Evolutionary conservation across 331 rosid species (phyloP), one percentile per base, ranked within the genome.

Genomic region (Dryas integrifolia): DNA sequence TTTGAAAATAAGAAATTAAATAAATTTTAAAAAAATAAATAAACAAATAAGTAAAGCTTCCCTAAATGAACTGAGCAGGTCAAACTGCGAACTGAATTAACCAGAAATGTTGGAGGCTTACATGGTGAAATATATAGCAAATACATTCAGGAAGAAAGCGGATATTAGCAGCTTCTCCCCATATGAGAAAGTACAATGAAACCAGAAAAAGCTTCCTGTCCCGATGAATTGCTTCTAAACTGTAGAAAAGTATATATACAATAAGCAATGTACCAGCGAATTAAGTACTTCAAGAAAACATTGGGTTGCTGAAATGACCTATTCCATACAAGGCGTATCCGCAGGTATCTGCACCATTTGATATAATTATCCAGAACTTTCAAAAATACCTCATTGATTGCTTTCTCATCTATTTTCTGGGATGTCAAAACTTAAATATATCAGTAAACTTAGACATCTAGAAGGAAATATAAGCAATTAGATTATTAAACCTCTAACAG

Each of bases 111-210:
- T 50, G 63, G 59, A 74, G 40, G 71, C 97, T 94, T 91, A 94
- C 98, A 47, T 85, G 70, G 92, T 94, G 98, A 77, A 94, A 94
- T 84, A 94, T 89, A 73, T 88, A 94, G 89, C 98, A 94, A 67
- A 94, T 80, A 82, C 97, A 94, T 74, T 94, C 98, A 5, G 98
- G 98, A 79, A 94, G 97, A 84, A 94, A 94, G 62, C 98, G 98
- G 79, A 89, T 88, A 83, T 94, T 94, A 75, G 98, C 98, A 82
- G 96, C 98, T 86, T 94, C 98, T 48, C 98, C 98, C 98, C 98
- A 94, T 72, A 94, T 86, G 82, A 94, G 89, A 76, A 91, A 86
- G 87, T 94, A 94, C 66, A 94, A 73, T 65, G 98, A 91, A 82
- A 91, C 84, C 69, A 91, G 80, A 77, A 88, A 86, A 65, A 94